Evolutionary conservation across 345 rosid genomes (phyloP).

Genomic region (Sonneratia alba): DNA sequence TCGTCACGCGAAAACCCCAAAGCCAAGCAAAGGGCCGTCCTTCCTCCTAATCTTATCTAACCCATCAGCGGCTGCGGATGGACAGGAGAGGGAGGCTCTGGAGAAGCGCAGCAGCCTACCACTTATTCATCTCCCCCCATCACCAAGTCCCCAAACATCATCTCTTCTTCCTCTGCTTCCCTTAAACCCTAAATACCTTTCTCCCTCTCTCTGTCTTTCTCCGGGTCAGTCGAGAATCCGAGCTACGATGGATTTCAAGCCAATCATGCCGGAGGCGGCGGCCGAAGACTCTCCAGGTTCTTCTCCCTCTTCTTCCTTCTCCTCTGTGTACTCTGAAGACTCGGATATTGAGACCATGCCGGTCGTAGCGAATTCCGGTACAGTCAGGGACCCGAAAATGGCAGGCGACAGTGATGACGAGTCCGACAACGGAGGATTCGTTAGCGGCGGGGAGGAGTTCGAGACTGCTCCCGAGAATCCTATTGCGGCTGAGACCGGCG

Average conservation of each 20-base stretch:
- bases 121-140: constrained; percentile 2
- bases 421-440: constrained; percentile 24
- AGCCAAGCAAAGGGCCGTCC: not conserved
- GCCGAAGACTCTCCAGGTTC: constrained; percentile 41
- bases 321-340: constrained; percentile 9
- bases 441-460: constrained; percentile 45
- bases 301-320: constrained; percentile 13
- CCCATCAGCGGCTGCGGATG: not conserved
- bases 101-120: not conserved
- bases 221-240: not conserved
- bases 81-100: not conserved
- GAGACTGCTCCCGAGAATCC: constrained; percentile 24
- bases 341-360: constrained; percentile 1
- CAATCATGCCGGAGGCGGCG: constrained; percentile 25
- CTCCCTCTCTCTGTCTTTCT: constrained; percentile 3
- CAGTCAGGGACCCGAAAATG: constrained; percentile 1
- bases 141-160: not conserved
- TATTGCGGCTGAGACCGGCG: constrained; percentile 14
- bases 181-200: constrained; percentile 8
- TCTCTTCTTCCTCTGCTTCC: constrained; percentile 3
- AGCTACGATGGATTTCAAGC: constrained; percentile 39
- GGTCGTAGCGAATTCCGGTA: constrained; percentile 17
- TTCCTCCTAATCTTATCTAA: not conserved
- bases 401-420: constrained; percentile 19
- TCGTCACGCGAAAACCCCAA: not conserved